Evolutionary conservation across 1,284 basidiomycete species (phyloP).

Genomic region (Blastosporella zonata): DNA sequence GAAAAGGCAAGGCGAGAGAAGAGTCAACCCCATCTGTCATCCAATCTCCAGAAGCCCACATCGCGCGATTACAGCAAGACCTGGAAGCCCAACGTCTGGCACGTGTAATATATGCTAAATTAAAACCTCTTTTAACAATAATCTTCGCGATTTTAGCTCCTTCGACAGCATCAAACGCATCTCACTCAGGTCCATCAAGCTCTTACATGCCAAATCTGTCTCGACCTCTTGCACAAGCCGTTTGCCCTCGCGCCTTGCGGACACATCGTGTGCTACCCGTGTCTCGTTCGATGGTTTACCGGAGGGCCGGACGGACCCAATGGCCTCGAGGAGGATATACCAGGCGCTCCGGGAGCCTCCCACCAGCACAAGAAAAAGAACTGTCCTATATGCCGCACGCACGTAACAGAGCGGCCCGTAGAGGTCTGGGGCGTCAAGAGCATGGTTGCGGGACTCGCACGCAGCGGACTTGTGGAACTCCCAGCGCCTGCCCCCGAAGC

Average conservation of each 20-base stretch:
- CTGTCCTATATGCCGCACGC: slow-evolving; percentile 70
- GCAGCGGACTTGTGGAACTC: slow-evolving; percentile 49
- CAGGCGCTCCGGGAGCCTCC: slow-evolving; percentile 22
- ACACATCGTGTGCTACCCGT: slow-evolving; percentile 66
- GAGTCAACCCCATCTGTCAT: slow-evolving; percentile 17
- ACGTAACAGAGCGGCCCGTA: slow-evolving; percentile 57
- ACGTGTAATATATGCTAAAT: slow-evolving; percentile 13
- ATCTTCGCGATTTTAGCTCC: slow-evolving; percentile 30
- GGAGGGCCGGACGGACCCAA: slow-evolving; percentile 4
- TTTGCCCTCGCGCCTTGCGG: slow-evolving; percentile 73
- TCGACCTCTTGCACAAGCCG: slow-evolving; percentile 67
- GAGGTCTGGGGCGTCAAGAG: slow-evolving; percentile 73
- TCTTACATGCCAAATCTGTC: slow-evolving; percentile 70
- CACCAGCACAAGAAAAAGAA: slow-evolving; percentile 51
- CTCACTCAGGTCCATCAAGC: slow-evolving; percentile 53
- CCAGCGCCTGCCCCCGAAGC: slow-evolving; percentile 23
- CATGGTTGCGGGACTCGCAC: slow-evolving; percentile 51
- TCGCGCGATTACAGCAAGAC: slow-evolving; percentile 40
- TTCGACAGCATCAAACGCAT: slow-evolving; percentile 48
- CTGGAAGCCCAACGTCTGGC: slow-evolving; percentile 40
- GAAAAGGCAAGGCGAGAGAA: slow-evolving; percentile 22
- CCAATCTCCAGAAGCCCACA: slow-evolving; percentile 29
- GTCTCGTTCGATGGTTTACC: slow-evolving; percentile 74
- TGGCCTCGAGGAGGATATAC: slow-evolving; percentile 10
- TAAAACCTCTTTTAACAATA: background rate